Evolutionary conservation across 23 red algal species (phyloP).

Genomic region (Porphyridium purpureum): DNA sequence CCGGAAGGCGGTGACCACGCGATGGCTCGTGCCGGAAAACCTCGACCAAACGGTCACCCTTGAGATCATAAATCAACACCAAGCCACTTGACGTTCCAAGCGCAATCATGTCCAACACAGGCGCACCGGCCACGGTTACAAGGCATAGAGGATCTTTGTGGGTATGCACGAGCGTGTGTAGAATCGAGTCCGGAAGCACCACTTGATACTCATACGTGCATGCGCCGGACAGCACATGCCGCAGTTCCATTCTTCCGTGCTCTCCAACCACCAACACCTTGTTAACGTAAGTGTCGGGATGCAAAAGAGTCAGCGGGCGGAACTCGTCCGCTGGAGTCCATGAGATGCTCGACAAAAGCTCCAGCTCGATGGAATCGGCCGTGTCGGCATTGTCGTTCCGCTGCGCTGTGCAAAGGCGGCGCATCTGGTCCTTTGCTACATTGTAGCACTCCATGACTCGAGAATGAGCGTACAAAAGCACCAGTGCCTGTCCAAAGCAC

Average conservation of each 20-base stretch:
- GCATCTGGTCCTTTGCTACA: not conserved
- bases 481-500: slow-evolving; percentile 25
- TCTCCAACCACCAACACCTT: slow-evolving; percentile 51
- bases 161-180: slow-evolving; percentile 35
- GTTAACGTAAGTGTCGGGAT: slow-evolving; percentile 69
- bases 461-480: slow-evolving; percentile 6
- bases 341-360: not conserved
- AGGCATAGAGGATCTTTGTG: slow-evolving; percentile 18
- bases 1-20: not conserved
- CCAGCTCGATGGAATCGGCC: slow-evolving; percentile 1
- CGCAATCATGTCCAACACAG: slow-evolving; percentile 83
- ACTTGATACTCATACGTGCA: too few species aligned
- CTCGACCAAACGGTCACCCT: slow-evolving; percentile 21
- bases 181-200: too few species aligned
- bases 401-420: not conserved
- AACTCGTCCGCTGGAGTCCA: not conserved
- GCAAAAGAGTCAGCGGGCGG: not conserved
- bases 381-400: not conserved
- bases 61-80: slow-evolving; percentile 47
- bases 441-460: slow-evolving; percentile 5
- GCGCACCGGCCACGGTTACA: not conserved
- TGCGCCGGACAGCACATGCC: slow-evolving; percentile 44
- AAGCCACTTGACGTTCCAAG: slow-evolving; percentile 39
- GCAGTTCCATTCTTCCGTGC: slow-evolving; percentile 43
- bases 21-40: slow-evolving; percentile 18